Base-by-base conservation (phyloP, 2,329 filamentous ascomycete species). In the Epichloe gansuensis region DNA sequence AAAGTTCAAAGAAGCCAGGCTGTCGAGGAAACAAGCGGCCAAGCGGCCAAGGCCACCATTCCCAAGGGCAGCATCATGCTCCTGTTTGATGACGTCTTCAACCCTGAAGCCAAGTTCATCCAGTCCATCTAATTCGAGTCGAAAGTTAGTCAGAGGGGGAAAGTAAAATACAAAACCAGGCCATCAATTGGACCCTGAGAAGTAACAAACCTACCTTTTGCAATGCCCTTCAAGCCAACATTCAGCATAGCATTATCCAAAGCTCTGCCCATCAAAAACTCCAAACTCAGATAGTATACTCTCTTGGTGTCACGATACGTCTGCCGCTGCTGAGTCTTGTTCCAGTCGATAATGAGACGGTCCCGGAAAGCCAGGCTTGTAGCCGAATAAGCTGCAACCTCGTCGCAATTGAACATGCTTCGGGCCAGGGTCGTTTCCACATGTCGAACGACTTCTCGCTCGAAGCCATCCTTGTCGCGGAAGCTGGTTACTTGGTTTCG, bases 201-300 rank as follows among this genome's bases (percentile, higher is more conserved):
- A 39, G 36, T 13, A 39, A 11, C 6, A 27, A 42, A 34, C 78
- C 60, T 69, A 93, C 89, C 78, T 70, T 81, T 84, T 50, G 93
- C 91, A 54, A 84, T 74, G 61, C 89, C 81, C 71, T 97, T 98
- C 67, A 89, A 76, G 25, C 87, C 87, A 52, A 95, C 81, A 67
- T 98, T 98, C 58, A 98, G 79, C 88, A 98, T 96, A 57, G 93
- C 91, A 80, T 98, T 98, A 75, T 98, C 93, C 57, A 98, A 74
- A 46, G 93, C 87, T 65, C 93, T 80, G 42, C 93, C 93, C 93
- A 98, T 98, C 63, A 98, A 73, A 63, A 98, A 98, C 71, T 98
- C 93, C 53, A 98, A 81, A 59, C 90, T 96, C 55, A 98, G 80
- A 67, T 98, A 98, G 74, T 98, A 98, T 60, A 98, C 80, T 55